These are phyloP conservation scores for Erodium chrysanthum DNA, from an alignment of 441 rosid genomes.

Conservation along the genomic window DNA sequence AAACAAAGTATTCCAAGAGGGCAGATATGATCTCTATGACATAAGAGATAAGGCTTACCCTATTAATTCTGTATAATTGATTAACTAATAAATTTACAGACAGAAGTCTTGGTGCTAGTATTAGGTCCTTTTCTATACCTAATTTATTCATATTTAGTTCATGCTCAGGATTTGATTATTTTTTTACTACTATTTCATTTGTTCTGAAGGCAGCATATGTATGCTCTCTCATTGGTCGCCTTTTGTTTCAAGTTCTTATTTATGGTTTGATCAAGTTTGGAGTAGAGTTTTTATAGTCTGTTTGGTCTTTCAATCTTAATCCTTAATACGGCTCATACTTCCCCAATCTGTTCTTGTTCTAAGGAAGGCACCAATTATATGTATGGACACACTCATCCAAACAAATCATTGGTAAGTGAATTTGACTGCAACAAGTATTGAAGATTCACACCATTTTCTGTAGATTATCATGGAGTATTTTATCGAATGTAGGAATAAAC, in stretches of 20 bases:
- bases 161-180: background rate
- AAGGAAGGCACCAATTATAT: background rate
- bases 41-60: conserved; percentile 2
- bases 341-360: background rate
- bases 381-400: background rate
- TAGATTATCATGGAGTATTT: background rate
- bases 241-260: background rate
- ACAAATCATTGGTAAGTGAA: background rate
- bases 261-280: background rate
- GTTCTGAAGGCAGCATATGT: background rate
- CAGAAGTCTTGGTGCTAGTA: background rate
- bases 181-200: background rate
- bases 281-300: background rate
- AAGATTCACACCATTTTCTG: background rate
- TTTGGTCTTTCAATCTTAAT: background rate
- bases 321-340: background rate
- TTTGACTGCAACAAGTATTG: background rate
- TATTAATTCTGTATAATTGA: background rate
- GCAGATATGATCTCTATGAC: conserved; percentile 15
- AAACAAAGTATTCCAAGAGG: conserved; percentile 10
- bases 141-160: background rate
- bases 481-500: background rate
- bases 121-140: background rate
- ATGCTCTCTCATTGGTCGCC: background rate
- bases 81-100: background rate